These are phyloP conservation scores for Colletotrichum siamense DNA, from an alignment of 2,329 filamentous ascomycete genomes.

Conservation along the genomic window DNA sequence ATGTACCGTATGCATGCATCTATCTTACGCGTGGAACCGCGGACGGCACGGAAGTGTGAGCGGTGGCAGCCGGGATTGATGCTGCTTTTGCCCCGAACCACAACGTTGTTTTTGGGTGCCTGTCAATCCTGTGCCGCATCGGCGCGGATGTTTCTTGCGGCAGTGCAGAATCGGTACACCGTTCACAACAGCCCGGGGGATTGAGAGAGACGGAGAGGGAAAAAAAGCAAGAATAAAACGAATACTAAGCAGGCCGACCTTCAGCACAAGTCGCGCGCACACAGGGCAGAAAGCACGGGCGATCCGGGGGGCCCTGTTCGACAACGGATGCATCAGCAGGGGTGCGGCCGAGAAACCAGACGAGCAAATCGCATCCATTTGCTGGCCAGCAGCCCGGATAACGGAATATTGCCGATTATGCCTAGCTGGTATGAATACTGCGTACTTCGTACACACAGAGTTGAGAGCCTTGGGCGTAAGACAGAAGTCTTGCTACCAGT, in stretches of 20 bases:
- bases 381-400: constrained; percentile 13
- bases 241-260: neutral
- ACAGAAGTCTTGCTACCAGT: neutral
- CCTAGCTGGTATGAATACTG: neutral
- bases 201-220: neutral
- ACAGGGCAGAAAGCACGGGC: neutral
- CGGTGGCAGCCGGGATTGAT: neutral
- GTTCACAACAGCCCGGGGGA: neutral
- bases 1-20: neutral
- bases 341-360: neutral
- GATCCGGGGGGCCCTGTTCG: constrained; percentile 6
- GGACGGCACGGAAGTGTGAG: neutral
- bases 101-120: neutral
- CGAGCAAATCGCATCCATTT: constrained; percentile 17
- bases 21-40: neutral
- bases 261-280: neutral
- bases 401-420: neutral
- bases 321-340: neutral
- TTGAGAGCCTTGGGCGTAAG: neutral
- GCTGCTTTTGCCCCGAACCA: neutral
- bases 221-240: neutral
- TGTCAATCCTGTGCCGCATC: neutral
- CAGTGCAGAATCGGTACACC: neutral
- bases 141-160: neutral
- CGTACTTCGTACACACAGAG: neutral